Evolutionary conservation across 805 yeast genomes (phyloP).

Genomic region (Torulaspora gathmanii): DNA sequence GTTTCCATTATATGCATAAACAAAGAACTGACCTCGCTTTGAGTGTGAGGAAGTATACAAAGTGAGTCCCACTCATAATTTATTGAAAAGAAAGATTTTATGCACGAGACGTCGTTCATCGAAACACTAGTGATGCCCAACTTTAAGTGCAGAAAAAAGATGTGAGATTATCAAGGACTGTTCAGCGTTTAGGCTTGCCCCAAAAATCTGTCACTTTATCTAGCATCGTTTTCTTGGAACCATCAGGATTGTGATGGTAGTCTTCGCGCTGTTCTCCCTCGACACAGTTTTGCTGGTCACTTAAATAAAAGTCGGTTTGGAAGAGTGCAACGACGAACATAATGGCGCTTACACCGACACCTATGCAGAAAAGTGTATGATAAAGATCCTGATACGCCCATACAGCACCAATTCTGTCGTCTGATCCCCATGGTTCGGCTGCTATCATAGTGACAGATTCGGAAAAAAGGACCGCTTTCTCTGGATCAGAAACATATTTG

Average conservation of each 20-base stretch:
- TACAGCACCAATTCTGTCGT: conserved; percentile 34
- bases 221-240: conserved; percentile 13
- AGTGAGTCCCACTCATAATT: too few relatives aligned
- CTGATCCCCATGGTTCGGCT: conserved; percentile 27
- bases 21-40: too few relatives aligned
- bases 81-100: too few relatives aligned
- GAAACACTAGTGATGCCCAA: too few relatives aligned
- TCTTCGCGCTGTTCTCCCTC: conserved; percentile 25
- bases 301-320: conserved; percentile 37
- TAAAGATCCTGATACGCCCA: conserved; percentile 33
- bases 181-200: conserved; percentile 4
- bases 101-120: too few relatives aligned
- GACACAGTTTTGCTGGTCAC: conserved; percentile 37
- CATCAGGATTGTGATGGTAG: conserved; percentile 14
- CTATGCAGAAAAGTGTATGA: conserved; percentile 31
- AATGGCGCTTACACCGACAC: conserved; percentile 32
- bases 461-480: conserved; percentile 22
- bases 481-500: conserved; percentile 31
- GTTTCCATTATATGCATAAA: too few relatives aligned
- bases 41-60: too few relatives aligned
- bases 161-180: neutral
- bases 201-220: conserved; percentile 19
- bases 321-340: conserved; percentile 33
- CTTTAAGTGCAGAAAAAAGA: too few relatives aligned
- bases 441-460: conserved; percentile 26